Percentiles rank a stretch among this genome's conserved stretches.
phyloP scores from a whole-genome alignment of 2,329 filamentous ascomycete genomes.

The Cryphonectria naterciae region DNA sequence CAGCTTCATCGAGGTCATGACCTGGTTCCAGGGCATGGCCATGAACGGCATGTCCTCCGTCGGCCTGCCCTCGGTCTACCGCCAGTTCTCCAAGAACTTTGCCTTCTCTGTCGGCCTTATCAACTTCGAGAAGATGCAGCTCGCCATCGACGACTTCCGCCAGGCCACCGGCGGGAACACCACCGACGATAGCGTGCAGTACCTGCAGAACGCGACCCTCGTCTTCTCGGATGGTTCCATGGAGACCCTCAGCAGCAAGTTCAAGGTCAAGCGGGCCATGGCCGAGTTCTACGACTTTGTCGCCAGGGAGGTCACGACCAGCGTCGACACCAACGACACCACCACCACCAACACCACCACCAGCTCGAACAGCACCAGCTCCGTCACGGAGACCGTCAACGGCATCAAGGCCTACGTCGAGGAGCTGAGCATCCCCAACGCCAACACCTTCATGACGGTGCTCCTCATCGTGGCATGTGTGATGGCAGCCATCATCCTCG shows the following conservation, averaged over 20 bases:
- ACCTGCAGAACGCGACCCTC: slow-evolving; percentile 75
- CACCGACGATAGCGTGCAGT: slow-evolving; percentile 75
- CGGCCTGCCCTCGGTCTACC: slow-evolving; percentile 83
- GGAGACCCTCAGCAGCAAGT: slow-evolving; percentile 42
- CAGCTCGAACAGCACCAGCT: slow-evolving; percentile 29
- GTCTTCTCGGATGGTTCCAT: slow-evolving; percentile 67
- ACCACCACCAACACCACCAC: slow-evolving; percentile 27
- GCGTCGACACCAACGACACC: slow-evolving; percentile 43
- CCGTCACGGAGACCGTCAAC: slow-evolving; percentile 59
- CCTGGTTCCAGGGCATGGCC: slow-evolving; percentile 91
- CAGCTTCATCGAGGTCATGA: slow-evolving; percentile 81
- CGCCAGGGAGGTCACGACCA: slow-evolving; percentile 56
- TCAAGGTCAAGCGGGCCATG: slow-evolving; percentile 60
- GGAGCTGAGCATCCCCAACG: slow-evolving; percentile 79
- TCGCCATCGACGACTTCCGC: slow-evolving; percentile 83
- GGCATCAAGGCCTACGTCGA: slow-evolving; percentile 86
- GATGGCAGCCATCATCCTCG: slow-evolving; percentile 80
- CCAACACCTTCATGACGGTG: slow-evolving; percentile 96
- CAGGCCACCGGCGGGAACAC: slow-evolving; percentile 82
- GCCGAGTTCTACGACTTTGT: slow-evolving; percentile 53
- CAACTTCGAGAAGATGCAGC: slow-evolving; percentile 80
- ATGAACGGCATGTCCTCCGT: slow-evolving; percentile 97
- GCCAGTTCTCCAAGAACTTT: slow-evolving; percentile 90
- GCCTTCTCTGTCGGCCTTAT: slow-evolving; percentile 86
- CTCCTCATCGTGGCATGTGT: slow-evolving; percentile 87